Conservation (phyloP, 495 filamentous ascomycete species). For the Pseudomonodictys pantanalensis region DNA sequence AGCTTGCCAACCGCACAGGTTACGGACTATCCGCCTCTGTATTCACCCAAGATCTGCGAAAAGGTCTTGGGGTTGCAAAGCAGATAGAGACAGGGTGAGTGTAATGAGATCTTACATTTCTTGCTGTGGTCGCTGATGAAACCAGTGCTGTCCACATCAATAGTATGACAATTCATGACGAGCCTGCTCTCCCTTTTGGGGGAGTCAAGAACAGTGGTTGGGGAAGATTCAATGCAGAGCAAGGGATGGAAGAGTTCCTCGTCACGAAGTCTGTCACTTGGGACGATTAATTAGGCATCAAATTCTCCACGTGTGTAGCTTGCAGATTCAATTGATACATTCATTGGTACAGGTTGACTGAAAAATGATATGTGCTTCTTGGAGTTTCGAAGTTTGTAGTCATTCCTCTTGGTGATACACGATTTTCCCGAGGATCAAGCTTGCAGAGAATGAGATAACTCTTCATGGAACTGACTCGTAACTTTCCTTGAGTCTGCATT, state of each 20-base stretch:
- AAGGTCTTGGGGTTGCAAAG: slow-evolving; percentile 38
- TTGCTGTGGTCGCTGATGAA: not conserved
- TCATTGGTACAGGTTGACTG: too few relatives aligned
- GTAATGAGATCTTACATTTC: not conserved
- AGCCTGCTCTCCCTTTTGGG: not conserved
- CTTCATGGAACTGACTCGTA: too few relatives aligned
- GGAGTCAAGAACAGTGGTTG: slow-evolving; percentile 7
- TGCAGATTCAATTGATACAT: too few relatives aligned
- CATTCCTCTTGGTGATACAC: too few relatives aligned
- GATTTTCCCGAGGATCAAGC: too few relatives aligned
- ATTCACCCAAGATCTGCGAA: slow-evolving; percentile 37
- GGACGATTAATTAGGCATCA: not conserved
- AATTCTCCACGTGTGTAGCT: too few relatives aligned
- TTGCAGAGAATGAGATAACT: too few relatives aligned
- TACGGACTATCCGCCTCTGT: slow-evolving; percentile 40
- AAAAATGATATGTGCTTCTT: too few relatives aligned
- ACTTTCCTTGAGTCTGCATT: too few relatives aligned
- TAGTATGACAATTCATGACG: slow-evolving; percentile 3
- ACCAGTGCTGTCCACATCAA: slow-evolving; percentile 3
- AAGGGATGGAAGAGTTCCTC: not conserved
- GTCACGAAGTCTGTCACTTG: not conserved
- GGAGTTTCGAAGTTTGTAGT: too few relatives aligned
- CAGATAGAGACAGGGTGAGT: slow-evolving; percentile 28
- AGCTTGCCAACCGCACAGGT: slow-evolving; percentile 41
- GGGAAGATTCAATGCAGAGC: not conserved